A percentile compares a stretch with the other conserved stretches of the same genome.
phyloP scores from a whole-genome alignment of 148 eudicot species.

The Gaultheria prostrata region DNA sequence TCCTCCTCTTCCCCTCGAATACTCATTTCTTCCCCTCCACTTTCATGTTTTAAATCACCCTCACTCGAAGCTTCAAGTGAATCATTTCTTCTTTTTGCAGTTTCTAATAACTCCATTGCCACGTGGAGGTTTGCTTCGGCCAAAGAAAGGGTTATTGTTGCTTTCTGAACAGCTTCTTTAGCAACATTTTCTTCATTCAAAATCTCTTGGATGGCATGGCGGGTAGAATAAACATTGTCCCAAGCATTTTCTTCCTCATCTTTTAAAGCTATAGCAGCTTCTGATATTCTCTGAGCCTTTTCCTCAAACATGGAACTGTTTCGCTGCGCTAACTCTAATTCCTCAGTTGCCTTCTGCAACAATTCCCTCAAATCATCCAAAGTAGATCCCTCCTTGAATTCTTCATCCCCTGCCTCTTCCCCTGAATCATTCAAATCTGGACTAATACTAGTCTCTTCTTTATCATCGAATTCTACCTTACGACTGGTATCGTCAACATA shows the following conservation, averaged over 20 bases:
- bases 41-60: slow-evolving; percentile 40
- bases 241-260: slow-evolving; percentile 79
- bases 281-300: slow-evolving; percentile 87
- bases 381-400: slow-evolving; percentile 38
- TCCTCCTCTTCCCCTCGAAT: slow-evolving; percentile 48
- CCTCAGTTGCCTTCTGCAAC: slow-evolving; percentile 65
- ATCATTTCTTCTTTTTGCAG: slow-evolving; percentile 41
- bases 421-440: slow-evolving; percentile 34
- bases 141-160: slow-evolving; percentile 74
- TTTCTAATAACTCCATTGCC: slow-evolving; percentile 56
- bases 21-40: slow-evolving; percentile 38
- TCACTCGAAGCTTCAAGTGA: slow-evolving; percentile 29
- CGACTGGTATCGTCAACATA: slow-evolving; percentile 56
- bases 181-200: slow-evolving; percentile 60
- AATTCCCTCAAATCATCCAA: slow-evolving; percentile 61
- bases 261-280: slow-evolving; percentile 73
- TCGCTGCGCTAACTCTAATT: slow-evolving; percentile 72
- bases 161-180: slow-evolving; percentile 76
- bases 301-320: slow-evolving; percentile 87
- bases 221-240: slow-evolving; percentile 47
- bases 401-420: slow-evolving; percentile 45
- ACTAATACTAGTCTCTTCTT: slow-evolving; percentile 29
- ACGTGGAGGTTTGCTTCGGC: slow-evolving; percentile 83
- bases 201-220: slow-evolving; percentile 52
- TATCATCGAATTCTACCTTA: slow-evolving; percentile 40